These are phyloP conservation scores for Gonapodya prolifera DNA, from an alignment of 192 early-diverging fungal genomes.

Conservation along the genomic window DNA sequence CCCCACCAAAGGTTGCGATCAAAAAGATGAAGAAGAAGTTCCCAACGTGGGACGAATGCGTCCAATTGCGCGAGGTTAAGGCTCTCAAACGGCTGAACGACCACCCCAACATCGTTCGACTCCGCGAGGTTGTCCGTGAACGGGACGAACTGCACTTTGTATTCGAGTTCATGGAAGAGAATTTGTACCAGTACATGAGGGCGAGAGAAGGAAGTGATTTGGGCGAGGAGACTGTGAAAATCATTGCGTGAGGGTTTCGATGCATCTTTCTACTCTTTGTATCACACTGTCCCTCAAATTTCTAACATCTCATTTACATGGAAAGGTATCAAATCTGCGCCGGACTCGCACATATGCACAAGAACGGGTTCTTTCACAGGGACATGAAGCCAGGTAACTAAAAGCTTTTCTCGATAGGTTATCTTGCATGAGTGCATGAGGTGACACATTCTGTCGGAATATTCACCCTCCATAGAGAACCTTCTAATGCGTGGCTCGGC, in stretches of 20 bases:
- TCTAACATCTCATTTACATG: background rate
- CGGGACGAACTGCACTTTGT: constrained; percentile 84
- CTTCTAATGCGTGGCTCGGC: constrained; percentile 54
- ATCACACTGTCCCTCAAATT: constrained; percentile 9
- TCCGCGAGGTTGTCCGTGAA: constrained; percentile 73
- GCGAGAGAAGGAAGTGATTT: constrained; percentile 52
- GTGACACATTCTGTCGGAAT: background rate
- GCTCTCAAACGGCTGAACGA: constrained; percentile 56
- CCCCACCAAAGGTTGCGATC: constrained; percentile 57
- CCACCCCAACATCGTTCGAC: constrained; percentile 74
- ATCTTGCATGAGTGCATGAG: background rate
- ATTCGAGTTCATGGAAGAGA: constrained; percentile 92
- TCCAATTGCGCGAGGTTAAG: constrained; percentile 68
- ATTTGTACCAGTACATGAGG: constrained; percentile 82
- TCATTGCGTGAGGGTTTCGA: constrained; percentile 51
- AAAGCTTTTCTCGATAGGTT: background rate
- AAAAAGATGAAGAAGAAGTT: constrained; percentile 84
- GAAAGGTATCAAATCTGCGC: constrained; percentile 70
- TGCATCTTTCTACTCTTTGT: background rate
- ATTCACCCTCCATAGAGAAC: constrained; percentile 62
- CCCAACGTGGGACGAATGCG: constrained; percentile 52
- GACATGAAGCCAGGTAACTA: constrained; percentile 77
- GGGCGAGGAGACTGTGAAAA: constrained; percentile 50
- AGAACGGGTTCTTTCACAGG: constrained; percentile 85
- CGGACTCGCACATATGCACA: constrained; percentile 84